Percentiles rank a stretch among this genome's conserved stretches.
phyloP scores from a whole-genome alignment of 768 basidiomycete species.

The Suillus decipiens region DNA sequence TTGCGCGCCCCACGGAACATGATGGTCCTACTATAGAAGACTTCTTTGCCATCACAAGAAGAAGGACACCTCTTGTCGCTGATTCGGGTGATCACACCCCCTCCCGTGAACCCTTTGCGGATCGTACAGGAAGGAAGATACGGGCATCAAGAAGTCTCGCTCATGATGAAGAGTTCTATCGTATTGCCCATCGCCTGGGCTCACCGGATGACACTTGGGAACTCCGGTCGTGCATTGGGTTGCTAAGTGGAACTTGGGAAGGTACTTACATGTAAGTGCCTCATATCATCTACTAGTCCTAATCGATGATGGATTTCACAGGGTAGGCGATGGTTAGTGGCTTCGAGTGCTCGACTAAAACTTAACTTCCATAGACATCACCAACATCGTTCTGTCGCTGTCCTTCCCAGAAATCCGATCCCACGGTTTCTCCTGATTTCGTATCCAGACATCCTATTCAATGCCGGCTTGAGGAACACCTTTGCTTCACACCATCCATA shows the following conservation, averaged over 20 bases:
- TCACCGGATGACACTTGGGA: slow-evolving; percentile 24
- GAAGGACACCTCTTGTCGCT: slow-evolving; percentile 51
- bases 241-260: slow-evolving; percentile 60
- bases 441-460: slow-evolving; percentile 51
- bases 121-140: slow-evolving; percentile 32
- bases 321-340: slow-evolving; percentile 1
- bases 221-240: slow-evolving; percentile 39
- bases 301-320: not conserved
- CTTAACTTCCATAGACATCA: slow-evolving; percentile 26
- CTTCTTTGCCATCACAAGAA: slow-evolving; percentile 42
- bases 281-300: slow-evolving; percentile 18
- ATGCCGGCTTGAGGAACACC: slow-evolving; percentile 47
- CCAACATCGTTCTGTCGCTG: slow-evolving; percentile 21
- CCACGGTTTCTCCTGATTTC: slow-evolving; percentile 33
- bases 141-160: slow-evolving; percentile 35
- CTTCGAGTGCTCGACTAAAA: slow-evolving; percentile 4
- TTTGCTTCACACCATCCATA: slow-evolving; percentile 41
- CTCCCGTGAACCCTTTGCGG: slow-evolving; percentile 32
- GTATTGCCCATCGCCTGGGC: slow-evolving; percentile 24
- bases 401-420: slow-evolving; percentile 13
- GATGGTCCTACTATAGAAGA: slow-evolving; percentile 58
- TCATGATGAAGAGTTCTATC: slow-evolving; percentile 43
- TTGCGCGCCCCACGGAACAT: slow-evolving; percentile 44
- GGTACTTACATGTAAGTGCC: slow-evolving; percentile 56
- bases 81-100: slow-evolving; percentile 37